A percentile compares a stretch with the other conserved stretches of the same genome.
Conservation (phyloP, 495 filamentous ascomycete species). For the Annulohypoxylon bovei region DNA sequence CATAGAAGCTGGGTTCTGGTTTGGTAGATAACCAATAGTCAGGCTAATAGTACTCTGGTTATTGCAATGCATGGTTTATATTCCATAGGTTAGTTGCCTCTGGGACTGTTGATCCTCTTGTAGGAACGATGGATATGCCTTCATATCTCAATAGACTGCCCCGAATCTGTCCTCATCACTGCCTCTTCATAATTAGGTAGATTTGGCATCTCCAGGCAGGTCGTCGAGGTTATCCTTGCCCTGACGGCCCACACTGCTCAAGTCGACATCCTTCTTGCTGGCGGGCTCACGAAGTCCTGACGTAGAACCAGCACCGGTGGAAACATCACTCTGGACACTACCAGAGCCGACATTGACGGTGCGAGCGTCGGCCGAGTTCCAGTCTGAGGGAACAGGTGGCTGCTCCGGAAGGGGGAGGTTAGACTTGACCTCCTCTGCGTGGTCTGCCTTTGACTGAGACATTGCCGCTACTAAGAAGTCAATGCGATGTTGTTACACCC, state of each 20-base stretch:
- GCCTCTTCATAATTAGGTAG: conserved; percentile 39
- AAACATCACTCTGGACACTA: conserved; percentile 61
- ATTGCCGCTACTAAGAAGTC: conserved; percentile 33
- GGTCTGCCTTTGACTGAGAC: conserved; percentile 63
- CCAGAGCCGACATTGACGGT: conserved; percentile 76
- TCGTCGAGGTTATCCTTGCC: conserved; percentile 61
- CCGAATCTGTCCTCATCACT: neutral
- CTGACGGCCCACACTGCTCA: conserved; percentile 64
- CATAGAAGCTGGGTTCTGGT: too few species aligned
- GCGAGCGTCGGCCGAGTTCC: conserved; percentile 73
- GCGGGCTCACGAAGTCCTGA: conserved; percentile 71
- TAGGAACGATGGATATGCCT: too few species aligned
- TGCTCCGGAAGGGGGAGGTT: conserved; percentile 84
- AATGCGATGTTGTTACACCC: neutral
- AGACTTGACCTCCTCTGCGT: conserved; percentile 71
- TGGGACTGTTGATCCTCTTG: too few species aligned
- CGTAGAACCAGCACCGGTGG: conserved; percentile 59
- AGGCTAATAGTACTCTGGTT: too few species aligned
- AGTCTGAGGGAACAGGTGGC: conserved; percentile 75
- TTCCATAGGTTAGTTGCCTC: too few species aligned
- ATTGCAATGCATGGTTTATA: too few species aligned
- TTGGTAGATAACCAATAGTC: too few species aligned
- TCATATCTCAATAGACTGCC: too few species aligned
- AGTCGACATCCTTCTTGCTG: conserved; percentile 62
- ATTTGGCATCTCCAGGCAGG: conserved; percentile 63